Conservation (phyloP, 148 eudicot genomes). For the Gaultheria prostrata region DNA sequence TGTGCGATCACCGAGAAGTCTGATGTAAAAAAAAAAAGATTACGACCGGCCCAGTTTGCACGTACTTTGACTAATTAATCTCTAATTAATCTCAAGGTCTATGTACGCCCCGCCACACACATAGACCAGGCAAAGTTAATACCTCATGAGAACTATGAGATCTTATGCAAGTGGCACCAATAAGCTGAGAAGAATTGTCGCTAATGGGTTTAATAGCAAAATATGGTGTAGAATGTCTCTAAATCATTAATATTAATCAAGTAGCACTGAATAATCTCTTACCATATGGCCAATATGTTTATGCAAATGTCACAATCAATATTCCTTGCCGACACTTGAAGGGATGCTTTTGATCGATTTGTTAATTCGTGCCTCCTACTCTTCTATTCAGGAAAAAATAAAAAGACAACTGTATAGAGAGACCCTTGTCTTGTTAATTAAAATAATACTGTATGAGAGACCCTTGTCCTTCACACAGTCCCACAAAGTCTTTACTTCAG, state of each 20-base stretch:
- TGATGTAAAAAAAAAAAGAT: too few relatives aligned
- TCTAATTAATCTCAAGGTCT: too few relatives aligned
- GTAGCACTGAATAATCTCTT: neutral
- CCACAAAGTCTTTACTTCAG: neutral
- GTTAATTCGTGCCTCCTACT: neutral
- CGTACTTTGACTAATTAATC: too few relatives aligned
- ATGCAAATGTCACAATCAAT: neutral
- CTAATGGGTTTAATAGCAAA: neutral
- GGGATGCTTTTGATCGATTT: neutral
- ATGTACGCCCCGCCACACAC: too few relatives aligned
- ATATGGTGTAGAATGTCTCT: neutral
- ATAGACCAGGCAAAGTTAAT: too few relatives aligned
- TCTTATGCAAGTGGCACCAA: too few relatives aligned
- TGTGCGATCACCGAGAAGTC: too few relatives aligned
- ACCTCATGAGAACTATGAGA: too few relatives aligned
- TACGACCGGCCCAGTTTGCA: rapidly evolving
- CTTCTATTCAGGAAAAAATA: neutral
- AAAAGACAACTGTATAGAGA: neutral
- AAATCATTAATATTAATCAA: neutral
- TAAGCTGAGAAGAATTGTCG: too few relatives aligned
- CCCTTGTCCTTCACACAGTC: neutral
- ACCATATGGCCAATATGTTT: neutral
- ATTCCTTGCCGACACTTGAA: constrained; percentile 4
- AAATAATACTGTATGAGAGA: neutral
- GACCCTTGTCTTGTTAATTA: neutral